Evolutionary conservation across 202 grass and related monocot species (phyloP), one percentile per base, ranked within the genome.

Genomic region (Hordeum pubiflorum): DNA sequence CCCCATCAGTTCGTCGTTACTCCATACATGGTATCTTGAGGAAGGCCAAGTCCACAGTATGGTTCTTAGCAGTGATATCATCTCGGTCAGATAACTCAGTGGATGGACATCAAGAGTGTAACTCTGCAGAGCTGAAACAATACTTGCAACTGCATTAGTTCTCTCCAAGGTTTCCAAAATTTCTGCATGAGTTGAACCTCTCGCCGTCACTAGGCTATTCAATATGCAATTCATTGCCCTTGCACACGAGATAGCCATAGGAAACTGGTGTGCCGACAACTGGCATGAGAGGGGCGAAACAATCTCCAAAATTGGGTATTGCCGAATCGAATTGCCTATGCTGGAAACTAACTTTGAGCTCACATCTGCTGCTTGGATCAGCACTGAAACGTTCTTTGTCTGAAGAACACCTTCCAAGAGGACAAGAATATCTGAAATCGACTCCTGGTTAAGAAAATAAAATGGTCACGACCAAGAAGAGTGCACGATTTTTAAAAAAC

Each of bases 1-100:
- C 1, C 2, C 69, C 90, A 97, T 93, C 79, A 94, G 56, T 29
- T 75, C 84, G 65, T 20, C 36, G 58, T 97, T 90, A 69, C 82
- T 92, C 88, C 90, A 94, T 69, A 94, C 82, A 71, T 68, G 79
- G 76, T 89, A 94, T 84, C 94, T 94, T 5, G 87, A 91, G 10
- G 81, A 79, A 81, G 94, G 92, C 94, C 94, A 97, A 54, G 81
- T 89, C 86, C 84, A 85, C 31, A 93, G 33, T 55, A 97, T 87
- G 67, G 46, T 86, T 63, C 80, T 89, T 62, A 97, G 79, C 66
- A 97, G 67, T 60, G 81, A 61, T 44, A 84, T 41, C 89, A 89
- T 84, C 73, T 85, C 92, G 0, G 13, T 82, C 10, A 93, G 80
- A 93, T 87, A 88, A 31, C 86, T 91, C 10, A 77, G 62, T 54